Conservation (phyloP, 2,329 filamentous ascomycete species). For the Aspergillus costaricaensis region DNA sequence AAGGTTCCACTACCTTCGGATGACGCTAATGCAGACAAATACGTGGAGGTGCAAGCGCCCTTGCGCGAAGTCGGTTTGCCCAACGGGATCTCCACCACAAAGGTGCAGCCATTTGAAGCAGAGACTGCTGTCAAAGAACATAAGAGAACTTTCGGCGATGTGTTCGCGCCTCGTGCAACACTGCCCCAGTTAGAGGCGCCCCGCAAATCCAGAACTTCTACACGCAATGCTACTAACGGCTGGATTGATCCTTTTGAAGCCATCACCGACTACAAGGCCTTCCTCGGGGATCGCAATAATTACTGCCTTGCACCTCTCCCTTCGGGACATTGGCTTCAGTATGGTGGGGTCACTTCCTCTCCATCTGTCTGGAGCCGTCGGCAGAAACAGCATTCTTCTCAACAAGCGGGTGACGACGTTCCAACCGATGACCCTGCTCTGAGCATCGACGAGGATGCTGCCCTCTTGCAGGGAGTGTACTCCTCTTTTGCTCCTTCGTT, state of each 20-base stretch:
- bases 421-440: conserved; percentile 31
- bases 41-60: conserved; percentile 48
- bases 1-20: conserved; percentile 38
- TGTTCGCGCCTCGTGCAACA: conserved; percentile 45
- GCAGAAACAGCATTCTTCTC: conserved; percentile 32
- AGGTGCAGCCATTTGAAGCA: conserved; percentile 58
- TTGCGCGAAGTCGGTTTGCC: conserved; percentile 70
- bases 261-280: conserved; percentile 35
- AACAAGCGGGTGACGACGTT: conserved; percentile 26
- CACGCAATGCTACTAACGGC: conserved; percentile 33
- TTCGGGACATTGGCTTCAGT: conserved; percentile 47
- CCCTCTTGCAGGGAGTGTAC: conserved; percentile 47
- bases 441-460: conserved; percentile 36
- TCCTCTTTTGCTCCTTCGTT: conserved; percentile 52
- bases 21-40: conserved; percentile 37
- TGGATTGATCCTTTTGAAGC: conserved; percentile 48
- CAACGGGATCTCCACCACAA: conserved; percentile 70
- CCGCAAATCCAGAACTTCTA: conserved; percentile 35
- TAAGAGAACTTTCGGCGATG: conserved; percentile 47
- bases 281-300: conserved; percentile 41
- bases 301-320: conserved; percentile 44
- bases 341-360: conserved; percentile 41
- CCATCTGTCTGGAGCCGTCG: conserved; percentile 42
- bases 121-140: conserved; percentile 31
- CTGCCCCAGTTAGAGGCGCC: conserved; percentile 45